phyloP scores from a whole-genome alignment of 176 grass and related monocot genomes.

The Oryza glumipatula region DNA sequence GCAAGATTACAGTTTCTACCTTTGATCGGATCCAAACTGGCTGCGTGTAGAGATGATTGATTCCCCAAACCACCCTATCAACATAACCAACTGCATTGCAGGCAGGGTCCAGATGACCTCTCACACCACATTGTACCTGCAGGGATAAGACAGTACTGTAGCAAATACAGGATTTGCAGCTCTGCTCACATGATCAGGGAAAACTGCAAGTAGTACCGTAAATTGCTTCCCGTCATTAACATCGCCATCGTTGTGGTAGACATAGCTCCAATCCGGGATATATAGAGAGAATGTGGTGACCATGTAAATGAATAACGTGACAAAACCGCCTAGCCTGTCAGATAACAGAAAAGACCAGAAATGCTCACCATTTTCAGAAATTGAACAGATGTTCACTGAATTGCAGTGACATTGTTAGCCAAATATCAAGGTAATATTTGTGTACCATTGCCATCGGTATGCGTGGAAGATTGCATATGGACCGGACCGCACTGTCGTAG shows the following conservation, averaged over 20 bases:
- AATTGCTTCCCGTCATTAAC: constrained; percentile 64
- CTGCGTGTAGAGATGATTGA: constrained; percentile 66
- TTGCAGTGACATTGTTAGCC: neutral
- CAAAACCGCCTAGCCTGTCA: constrained; percentile 54
- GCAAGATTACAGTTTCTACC: constrained; percentile 12
- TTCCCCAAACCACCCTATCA: constrained; percentile 66
- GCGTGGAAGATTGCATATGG: constrained; percentile 56
- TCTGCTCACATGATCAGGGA: neutral
- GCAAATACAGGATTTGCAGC: neutral
- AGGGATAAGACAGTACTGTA: constrained; percentile 23
- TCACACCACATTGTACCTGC: constrained; percentile 64
- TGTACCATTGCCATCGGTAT: constrained; percentile 71
- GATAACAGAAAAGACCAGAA: neutral
- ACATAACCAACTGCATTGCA: constrained; percentile 74
- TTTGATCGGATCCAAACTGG: constrained; percentile 78
- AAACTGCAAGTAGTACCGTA: constrained; percentile 34
- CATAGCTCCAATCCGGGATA: constrained; percentile 68
- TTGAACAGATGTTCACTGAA: neutral
- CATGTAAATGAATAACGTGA: constrained; percentile 59
- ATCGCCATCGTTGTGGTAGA: constrained; percentile 47
- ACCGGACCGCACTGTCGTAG: constrained; percentile 30
- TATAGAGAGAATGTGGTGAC: constrained; percentile 47
- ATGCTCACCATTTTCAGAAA: neutral
- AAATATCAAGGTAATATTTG: neutral
- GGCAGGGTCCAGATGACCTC: constrained; percentile 56